Percentiles rank a stretch among this genome's conserved stretches.
Conservation (phyloP, 768 basidiomycete genomes). For the Erythrobasidium yunnanense region DNA sequence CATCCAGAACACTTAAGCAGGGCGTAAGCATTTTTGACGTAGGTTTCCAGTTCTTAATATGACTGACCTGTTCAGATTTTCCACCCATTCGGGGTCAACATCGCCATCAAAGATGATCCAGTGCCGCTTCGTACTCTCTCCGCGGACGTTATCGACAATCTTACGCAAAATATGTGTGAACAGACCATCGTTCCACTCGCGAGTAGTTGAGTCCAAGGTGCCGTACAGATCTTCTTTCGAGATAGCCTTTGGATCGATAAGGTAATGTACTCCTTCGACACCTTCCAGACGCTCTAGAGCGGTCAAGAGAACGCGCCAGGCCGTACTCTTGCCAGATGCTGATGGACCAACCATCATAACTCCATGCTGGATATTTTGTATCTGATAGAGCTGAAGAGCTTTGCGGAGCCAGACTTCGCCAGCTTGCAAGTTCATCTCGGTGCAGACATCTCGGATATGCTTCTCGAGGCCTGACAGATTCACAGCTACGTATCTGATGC, state of each 20-base stretch:
- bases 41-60: background rate
- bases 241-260: conserved; percentile 98
- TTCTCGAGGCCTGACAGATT: conserved; percentile 74
- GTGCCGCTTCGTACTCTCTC: conserved; percentile 88
- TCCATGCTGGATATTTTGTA: conserved; percentile 98
- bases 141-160: conserved; percentile 96
- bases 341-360: conserved; percentile 99
- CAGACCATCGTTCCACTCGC: conserved; percentile 97
- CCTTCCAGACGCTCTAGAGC: conserved; percentile 87
- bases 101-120: conserved; percentile 99
- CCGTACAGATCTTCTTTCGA: conserved; percentile 97
- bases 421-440: conserved; percentile 68
- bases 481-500: conserved; percentile 78
- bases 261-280: conserved; percentile 80
- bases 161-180: conserved; percentile 96
- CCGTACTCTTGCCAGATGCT: conserved; percentile 90
- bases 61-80: conserved; percentile 89
- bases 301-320: conserved; percentile 85
- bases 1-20: conserved; percentile 76
- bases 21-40: background rate
- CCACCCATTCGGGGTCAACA: conserved; percentile 99
- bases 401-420: conserved; percentile 88
- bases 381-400: conserved; percentile 94
- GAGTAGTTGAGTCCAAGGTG: conserved; percentile 87
- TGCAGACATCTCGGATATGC: conserved; percentile 75